A percentile compares a stretch with the other conserved stretches of the same genome.
phyloP scores from a whole-genome alignment of 192 early-diverging fungal genomes.

The Coemansia sp. region DNA sequence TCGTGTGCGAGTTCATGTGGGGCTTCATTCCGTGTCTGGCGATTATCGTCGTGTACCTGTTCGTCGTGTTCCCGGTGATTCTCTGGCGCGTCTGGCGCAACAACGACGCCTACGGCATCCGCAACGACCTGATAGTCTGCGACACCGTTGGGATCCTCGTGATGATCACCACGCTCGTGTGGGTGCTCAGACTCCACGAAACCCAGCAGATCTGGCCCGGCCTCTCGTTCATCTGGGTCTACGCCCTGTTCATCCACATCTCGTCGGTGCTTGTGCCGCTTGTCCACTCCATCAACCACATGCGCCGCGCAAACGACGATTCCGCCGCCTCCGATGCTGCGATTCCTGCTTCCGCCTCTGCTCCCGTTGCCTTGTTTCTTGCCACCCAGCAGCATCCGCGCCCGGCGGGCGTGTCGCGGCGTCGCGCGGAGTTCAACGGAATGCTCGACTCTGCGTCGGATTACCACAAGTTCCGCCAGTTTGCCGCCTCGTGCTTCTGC shows the following conservation, averaged over 20 bases:
- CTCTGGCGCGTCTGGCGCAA: constrained; percentile 48
- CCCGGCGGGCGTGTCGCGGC: background rate
- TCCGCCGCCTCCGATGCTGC: background rate
- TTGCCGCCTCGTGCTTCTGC: constrained; percentile 45
- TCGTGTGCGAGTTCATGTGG: constrained; percentile 23
- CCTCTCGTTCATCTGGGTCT: constrained; percentile 32
- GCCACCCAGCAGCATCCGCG: background rate
- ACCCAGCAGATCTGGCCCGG: constrained; percentile 37
- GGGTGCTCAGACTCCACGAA: constrained; percentile 24
- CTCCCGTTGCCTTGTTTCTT: too few relatives aligned
- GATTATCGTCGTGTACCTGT: constrained; percentile 41
- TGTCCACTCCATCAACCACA: constrained; percentile 19
- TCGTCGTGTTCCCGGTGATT: constrained; percentile 53
- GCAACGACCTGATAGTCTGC: constrained; percentile 58
- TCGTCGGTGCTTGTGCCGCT: constrained; percentile 40
- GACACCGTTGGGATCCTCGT: constrained; percentile 47
- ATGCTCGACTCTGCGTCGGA: constrained; percentile 31
- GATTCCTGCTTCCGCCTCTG: background rate
- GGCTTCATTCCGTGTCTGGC: constrained; percentile 26
- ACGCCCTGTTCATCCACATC: constrained; percentile 29
- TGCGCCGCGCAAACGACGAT: background rate
- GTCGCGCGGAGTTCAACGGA: constrained; percentile 26
- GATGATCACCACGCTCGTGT: constrained; percentile 43
- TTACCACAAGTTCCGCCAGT: constrained; percentile 26
- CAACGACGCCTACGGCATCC: constrained; percentile 61